phyloP scores from a whole-genome alignment of 169 alveolate genomes.

The Neospora caninum region DNA sequence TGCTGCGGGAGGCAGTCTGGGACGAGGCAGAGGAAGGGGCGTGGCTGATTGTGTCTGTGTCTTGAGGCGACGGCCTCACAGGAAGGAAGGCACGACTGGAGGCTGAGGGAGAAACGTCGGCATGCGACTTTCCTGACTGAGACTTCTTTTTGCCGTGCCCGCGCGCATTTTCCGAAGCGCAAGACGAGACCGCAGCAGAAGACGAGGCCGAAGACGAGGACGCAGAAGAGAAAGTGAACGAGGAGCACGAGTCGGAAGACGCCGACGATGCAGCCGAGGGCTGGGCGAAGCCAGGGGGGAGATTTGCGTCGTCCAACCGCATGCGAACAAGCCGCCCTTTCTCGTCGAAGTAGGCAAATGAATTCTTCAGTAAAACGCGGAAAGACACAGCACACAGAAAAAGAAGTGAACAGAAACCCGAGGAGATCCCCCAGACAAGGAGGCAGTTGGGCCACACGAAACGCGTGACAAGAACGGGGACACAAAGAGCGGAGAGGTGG shows the following conservation, averaged over 20 bases:
- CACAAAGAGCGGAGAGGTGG: not conserved
- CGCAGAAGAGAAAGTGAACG: not conserved
- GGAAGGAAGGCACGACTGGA: too few species aligned
- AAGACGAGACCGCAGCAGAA: not conserved
- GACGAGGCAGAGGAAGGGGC: too few species aligned
- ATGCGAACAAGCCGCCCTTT: conserved; percentile 59
- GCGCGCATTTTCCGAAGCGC: not conserved
- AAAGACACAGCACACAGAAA: not conserved
- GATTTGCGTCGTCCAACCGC: not conserved
- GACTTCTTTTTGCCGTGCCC: too few species aligned
- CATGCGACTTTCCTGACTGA: too few species aligned
- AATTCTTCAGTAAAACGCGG: conserved; percentile 33
- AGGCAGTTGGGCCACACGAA: not conserved
- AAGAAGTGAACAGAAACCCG: not conserved
- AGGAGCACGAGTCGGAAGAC: not conserved
- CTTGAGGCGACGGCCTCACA: too few species aligned
- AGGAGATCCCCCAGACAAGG: not conserved
- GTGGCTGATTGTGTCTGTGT: too few species aligned
- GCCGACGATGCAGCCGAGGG: not conserved
- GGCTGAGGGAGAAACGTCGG: too few species aligned
- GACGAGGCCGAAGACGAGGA: not conserved
- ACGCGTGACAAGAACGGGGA: not conserved
- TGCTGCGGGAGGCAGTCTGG: too few species aligned
- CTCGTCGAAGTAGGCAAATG: conserved; percentile 58
- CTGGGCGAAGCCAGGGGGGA: not conserved